phyloP scores from a whole-genome alignment of 352 stramenopile genomes.

The Phytophthora multivora region DNA sequence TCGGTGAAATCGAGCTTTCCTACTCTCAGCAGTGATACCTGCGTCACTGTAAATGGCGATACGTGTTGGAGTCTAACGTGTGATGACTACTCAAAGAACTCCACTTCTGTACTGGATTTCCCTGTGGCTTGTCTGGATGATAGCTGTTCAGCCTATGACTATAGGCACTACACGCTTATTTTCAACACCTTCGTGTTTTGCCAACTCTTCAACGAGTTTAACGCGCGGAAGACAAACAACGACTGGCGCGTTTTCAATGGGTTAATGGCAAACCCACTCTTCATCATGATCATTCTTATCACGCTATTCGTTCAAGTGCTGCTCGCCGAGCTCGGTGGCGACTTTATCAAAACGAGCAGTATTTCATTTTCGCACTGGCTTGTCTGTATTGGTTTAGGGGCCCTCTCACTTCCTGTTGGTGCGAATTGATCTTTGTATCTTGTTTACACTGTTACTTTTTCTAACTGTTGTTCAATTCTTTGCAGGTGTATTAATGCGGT shows the following conservation, averaged over 20 bases:
- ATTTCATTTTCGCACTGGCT: conserved; percentile 72
- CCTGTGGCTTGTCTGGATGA: conserved; percentile 54
- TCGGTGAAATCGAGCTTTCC: conserved; percentile 56
- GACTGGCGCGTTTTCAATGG: conserved; percentile 95
- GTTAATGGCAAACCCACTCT: conserved; percentile 92
- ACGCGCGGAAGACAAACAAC: conserved; percentile 90
- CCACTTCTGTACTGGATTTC: conserved; percentile 39
- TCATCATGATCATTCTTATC: conserved; percentile 91
- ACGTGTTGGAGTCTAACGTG: conserved; percentile 57
- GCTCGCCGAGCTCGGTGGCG: conserved; percentile 95
- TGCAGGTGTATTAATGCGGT: conserved; percentile 72
- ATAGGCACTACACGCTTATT: conserved; percentile 95
- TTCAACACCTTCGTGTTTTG: conserved; percentile 99
- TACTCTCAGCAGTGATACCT: conserved; percentile 42
- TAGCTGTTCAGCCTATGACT: conserved; percentile 70
- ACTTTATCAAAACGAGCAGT: conserved; percentile 80
- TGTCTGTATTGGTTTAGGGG: conserved; percentile 60
- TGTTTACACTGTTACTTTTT: neutral
- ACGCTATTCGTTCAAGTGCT: conserved; percentile 95
- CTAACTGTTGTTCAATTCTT: neutral
- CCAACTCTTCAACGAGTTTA: conserved; percentile 94
- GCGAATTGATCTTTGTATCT: conserved; percentile 14
- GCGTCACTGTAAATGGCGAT: conserved; percentile 50
- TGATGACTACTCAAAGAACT: conserved; percentile 57
- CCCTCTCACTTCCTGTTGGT: conserved; percentile 75